Evolutionary conservation across 148 eudicot species (phyloP), one percentile per base, ranked within the genome.

Genomic region (Nepenthes mirabilis): DNA sequence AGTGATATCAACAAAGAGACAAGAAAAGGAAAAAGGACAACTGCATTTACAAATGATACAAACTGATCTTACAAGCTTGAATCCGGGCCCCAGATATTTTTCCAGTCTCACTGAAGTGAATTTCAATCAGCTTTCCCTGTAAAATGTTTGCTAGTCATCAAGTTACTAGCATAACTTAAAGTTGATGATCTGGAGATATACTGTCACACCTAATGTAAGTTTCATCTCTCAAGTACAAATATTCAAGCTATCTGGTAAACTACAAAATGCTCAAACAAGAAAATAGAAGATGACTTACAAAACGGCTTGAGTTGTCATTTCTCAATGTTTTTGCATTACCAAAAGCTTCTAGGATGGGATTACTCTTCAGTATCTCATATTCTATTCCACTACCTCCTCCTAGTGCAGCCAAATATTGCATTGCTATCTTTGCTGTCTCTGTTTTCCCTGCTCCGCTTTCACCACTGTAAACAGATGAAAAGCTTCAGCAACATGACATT

Each of bases 381-480:
- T 88, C 98, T 74, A 91, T 91, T 59, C 98, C 98, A 75, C 85
- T 87, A 62, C 95, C 98, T 53, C 98, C 98, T 72, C 98, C 96
- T 43, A 93, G 79, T 36, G 98, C 84, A 75, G 98, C 98, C 83
- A 93, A 78, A 77, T 93, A 93, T 69, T 93, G 96, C 98, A 93
- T 93, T 56, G 98, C 96, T 71, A 93, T 93, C 79, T 91, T 91
- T 61, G 98, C 98, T 54, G 98, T 91, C 72, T 91, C 98, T 33
- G 98, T 91, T 70, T 91, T 91, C 54, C 98, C 98, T 9, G 98
- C 94, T 70, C 98, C 98, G 73, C 98, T 91, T 79, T 91, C 98
- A 50, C 98, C 96, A 72, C 95, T 93, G 83, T 34, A 71, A 55
- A 53, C 34, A 50, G 56, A 49, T 34, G 67, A 61, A 68, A 52